phyloP scores from a whole-genome alignment of 345 rosid genomes.

The Boechera stricta region DNA sequence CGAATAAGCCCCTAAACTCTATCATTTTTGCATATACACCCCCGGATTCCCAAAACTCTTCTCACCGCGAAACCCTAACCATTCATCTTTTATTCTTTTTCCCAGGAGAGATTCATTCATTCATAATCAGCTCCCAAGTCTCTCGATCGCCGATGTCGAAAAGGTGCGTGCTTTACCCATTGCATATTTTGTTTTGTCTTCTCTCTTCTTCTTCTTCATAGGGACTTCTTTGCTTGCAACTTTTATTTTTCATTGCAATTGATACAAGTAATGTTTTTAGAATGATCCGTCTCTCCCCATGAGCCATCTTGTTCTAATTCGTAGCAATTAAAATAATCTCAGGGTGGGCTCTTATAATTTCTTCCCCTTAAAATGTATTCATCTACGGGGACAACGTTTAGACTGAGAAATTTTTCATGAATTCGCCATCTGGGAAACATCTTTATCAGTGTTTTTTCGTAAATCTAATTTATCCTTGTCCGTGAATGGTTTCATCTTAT shows the following conservation, averaged over 20 bases:
- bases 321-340: not conserved
- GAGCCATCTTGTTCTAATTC: not conserved
- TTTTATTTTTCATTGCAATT: slow-evolving; percentile 13
- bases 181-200: not conserved
- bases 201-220: not conserved
- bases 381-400: not conserved
- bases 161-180: slow-evolving; percentile 28
- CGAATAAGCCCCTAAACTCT: slow-evolving; percentile 5
- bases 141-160: slow-evolving; percentile 43
- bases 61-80: slow-evolving; percentile 17
- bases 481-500: slow-evolving; percentile 21
- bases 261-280: not conserved
- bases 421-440: not conserved
- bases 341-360: not conserved
- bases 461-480: not conserved
- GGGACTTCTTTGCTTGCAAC: not conserved
- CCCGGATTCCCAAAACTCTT: not conserved
- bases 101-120: slow-evolving; percentile 6
- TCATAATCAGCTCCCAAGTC: not conserved
- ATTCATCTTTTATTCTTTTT: not conserved
- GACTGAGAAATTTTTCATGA: not conserved
- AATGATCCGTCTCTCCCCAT: slow-evolving; percentile 16
- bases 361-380: not conserved
- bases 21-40: slow-evolving; percentile 19
- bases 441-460: not conserved